A percentile compares a stretch with the other conserved stretches of the same genome.
Conservation (phyloP, 192 early-diverging fungal genomes). For the Entomortierella parvispora region DNA sequence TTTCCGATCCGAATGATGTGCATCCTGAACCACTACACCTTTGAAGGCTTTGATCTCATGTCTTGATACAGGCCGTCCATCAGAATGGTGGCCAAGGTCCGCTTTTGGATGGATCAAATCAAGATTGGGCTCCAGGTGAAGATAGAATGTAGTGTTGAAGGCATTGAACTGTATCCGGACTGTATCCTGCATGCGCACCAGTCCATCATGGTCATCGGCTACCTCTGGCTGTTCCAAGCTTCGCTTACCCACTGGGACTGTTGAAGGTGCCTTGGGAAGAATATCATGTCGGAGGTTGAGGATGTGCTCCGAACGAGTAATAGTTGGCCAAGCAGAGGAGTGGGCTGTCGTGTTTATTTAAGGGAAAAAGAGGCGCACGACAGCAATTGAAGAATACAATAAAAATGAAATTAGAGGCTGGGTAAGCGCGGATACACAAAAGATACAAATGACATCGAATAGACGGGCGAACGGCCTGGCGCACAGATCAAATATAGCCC, state of each 20-base stretch:
- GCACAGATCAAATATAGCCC: no score
- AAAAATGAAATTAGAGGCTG: not conserved
- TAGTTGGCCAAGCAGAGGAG: slow-evolving; percentile 26
- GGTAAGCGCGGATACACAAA: no score
- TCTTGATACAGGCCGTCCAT: slow-evolving; percentile 19
- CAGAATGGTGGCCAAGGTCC: slow-evolving; percentile 17
- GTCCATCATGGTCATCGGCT: not conserved
- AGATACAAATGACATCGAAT: no score
- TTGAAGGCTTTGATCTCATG: slow-evolving; percentile 64
- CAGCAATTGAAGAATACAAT: not conserved
- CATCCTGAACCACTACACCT: slow-evolving; percentile 57
- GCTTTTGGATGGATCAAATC: slow-evolving; percentile 77
- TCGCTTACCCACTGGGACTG: no score
- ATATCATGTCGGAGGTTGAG: slow-evolving; percentile 36
- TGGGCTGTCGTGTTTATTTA: slow-evolving; percentile 34
- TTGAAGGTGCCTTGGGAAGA: slow-evolving; percentile 15
- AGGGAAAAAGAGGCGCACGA: not conserved
- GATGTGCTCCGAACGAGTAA: slow-evolving; percentile 31
- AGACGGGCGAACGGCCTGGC: no score
- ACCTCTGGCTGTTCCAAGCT: not conserved
- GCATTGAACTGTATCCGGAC: slow-evolving; percentile 66
- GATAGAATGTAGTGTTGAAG: slow-evolving; percentile 71
- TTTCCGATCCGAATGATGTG: slow-evolving; percentile 33
- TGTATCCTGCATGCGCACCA: slow-evolving; percentile 54
- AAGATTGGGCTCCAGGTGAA: slow-evolving; percentile 74